These are phyloP conservation scores for Antitrichia curtipendula DNA, from an alignment of 225 moss, liverwort and hornwort genomes.

Conservation along the genomic window DNA sequence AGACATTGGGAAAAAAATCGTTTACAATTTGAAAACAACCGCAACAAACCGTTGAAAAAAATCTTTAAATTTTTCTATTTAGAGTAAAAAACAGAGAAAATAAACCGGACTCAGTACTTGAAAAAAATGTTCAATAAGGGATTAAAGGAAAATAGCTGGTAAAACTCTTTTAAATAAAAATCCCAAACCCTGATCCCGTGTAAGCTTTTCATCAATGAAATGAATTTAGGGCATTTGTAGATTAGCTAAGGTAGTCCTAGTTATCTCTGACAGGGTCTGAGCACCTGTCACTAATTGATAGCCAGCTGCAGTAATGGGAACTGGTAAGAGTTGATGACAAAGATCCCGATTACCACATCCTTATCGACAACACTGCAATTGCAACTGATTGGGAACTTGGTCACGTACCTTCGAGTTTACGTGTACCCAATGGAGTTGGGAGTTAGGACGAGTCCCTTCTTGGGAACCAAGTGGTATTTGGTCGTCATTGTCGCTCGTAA, in stretches of 20 bases:
- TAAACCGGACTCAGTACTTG: not conserved
- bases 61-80: not conserved
- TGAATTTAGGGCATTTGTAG: not conserved
- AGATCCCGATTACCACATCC: not conserved
- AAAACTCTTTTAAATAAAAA: not conserved
- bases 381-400: not conserved
- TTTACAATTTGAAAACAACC: not conserved
- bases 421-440: not conserved
- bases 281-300: not conserved
- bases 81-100: not conserved
- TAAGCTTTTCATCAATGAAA: no score
- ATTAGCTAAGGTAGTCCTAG: not conserved
- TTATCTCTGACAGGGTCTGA: not conserved
- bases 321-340: not conserved
- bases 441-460: not conserved
- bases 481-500: not conserved
- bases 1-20: no score
- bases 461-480: not conserved
- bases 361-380: not conserved
- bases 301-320: not conserved
- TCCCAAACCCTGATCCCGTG: not conserved
- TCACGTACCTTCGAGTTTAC: no score
- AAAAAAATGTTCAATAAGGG: not conserved
- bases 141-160: not conserved
- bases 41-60: fast-evolving